A percentile compares a stretch with the other conserved stretches of the same genome.
Evolutionary conservation across 768 basidiomycete genomes (phyloP).

Genomic region (Trametopsis cervina): DNA sequence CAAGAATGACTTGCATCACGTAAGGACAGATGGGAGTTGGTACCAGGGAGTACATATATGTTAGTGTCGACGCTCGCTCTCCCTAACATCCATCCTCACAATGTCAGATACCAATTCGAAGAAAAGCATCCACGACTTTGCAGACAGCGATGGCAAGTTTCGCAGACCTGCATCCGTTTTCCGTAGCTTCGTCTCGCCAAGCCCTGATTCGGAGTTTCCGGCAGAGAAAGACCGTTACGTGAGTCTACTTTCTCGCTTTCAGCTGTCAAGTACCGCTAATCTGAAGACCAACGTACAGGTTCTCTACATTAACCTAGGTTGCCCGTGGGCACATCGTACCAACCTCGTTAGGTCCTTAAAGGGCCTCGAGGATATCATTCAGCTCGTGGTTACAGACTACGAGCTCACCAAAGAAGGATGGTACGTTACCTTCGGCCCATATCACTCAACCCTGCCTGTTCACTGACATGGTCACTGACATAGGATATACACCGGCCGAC

Average conservation of each 20-base stretch:
- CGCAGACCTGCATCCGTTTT: neutral
- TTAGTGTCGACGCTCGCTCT: too few relatives aligned
- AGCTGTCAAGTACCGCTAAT: too few relatives aligned
- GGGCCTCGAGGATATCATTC: conserved; percentile 77
- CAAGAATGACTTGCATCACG: too few relatives aligned
- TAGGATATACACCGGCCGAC: too few relatives aligned
- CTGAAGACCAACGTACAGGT: too few relatives aligned
- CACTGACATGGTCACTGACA: conserved; percentile 56
- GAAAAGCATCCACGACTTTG: neutral
- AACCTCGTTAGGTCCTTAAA: conserved; percentile 88
- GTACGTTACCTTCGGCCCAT: conserved; percentile 51
- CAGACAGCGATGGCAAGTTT: neutral
- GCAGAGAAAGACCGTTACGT: neutral
- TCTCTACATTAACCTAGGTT: neutral
- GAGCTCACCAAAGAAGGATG: neutral
- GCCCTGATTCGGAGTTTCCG: neutral
- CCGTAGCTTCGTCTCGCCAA: neutral
- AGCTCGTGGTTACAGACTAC: conserved; percentile 35
- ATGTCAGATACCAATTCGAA: too few relatives aligned
- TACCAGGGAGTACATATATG: too few relatives aligned
- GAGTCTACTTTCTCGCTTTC: too few relatives aligned
- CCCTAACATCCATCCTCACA: too few relatives aligned
- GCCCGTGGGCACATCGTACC: conserved; percentile 84
- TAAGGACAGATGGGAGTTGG: too few relatives aligned
- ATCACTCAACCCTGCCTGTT: conserved; percentile 81